A percentile compares a stretch with the other conserved stretches of the same genome.
Evolutionary conservation across 2,329 filamentous ascomycete species (phyloP).

Genomic region (Fusarium piperis): DNA sequence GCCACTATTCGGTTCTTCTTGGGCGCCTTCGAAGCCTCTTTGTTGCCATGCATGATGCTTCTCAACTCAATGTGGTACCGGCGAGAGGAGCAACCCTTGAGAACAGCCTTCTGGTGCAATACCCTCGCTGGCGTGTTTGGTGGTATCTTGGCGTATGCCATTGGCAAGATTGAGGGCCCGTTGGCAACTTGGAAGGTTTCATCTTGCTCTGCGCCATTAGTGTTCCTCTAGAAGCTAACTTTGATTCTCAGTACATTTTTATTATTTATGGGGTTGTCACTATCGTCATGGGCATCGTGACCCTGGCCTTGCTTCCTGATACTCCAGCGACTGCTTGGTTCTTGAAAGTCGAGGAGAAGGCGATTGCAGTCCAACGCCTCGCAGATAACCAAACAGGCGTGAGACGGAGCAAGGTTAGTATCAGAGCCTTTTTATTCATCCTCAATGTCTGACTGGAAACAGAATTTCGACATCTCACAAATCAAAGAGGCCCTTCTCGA

Average conservation of each 20-base stretch:
- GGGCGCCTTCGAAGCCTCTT: constrained; percentile 42
- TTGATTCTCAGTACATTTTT: constrained; percentile 18
- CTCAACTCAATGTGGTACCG: constrained; percentile 48
- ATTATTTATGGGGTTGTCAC: constrained; percentile 38
- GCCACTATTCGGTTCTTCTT: constrained; percentile 44
- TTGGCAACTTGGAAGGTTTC: constrained; percentile 35
- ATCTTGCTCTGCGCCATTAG: fast-evolving
- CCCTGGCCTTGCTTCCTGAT: neutral
- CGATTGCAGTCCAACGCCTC: neutral
- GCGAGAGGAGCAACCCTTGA: constrained; percentile 43
- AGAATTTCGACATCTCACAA: constrained; percentile 31
- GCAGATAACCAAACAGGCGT: constrained; percentile 4
- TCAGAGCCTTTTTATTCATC: constrained; percentile 3
- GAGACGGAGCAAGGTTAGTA: constrained; percentile 8
- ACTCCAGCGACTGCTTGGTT: constrained; percentile 2
- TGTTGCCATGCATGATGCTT: constrained; percentile 43
- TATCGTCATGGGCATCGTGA: neutral
- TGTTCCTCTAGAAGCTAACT: neutral
- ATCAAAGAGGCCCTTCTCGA: constrained; percentile 34
- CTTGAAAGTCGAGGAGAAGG: neutral
- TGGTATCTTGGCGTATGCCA: constrained; percentile 44
- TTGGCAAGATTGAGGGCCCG: constrained; percentile 41
- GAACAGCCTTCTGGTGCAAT: constrained; percentile 47
- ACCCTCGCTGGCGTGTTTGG: constrained; percentile 47
- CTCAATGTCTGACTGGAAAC: constrained; percentile 11